Evolutionary conservation across 768 basidiomycete species (phyloP), one percentile per base, ranked within the genome.

Genomic region (Tylopilus vinaceipallidus): DNA sequence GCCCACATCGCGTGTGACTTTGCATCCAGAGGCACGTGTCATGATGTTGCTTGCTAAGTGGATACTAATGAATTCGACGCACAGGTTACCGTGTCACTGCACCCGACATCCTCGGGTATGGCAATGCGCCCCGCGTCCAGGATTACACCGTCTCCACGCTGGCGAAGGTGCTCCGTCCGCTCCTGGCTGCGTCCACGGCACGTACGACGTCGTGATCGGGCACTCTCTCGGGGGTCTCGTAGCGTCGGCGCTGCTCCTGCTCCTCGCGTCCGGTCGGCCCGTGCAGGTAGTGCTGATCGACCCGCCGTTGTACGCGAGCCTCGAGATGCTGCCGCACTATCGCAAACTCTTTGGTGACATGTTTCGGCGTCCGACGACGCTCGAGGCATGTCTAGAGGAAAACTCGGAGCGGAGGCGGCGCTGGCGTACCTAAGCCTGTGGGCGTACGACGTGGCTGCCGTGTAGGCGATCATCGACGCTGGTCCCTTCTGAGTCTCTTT

Each of bases 71-170:
- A 11, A 14, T 22, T 6, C 27, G 24, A 1, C n/a, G n/a, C n/a
- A 26, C 49, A 66, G 66, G 61, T 26, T 64, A 56, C 22, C 49
- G 54, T 17, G 61, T 64, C 33, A 49, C 26, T 0, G 64, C 61
- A 16, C 64, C 64, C 5, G 60, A 59, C 32, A 24, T 59, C 2
- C 55, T 64, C 19, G 59, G 59, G 9, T 64, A 66, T 17, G 60
- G 54, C 0, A 24, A 20, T 16, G 47, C 54, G 33, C 7, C 52
- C 44, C 13, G 7, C 27, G 6, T 40, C 58, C 1, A 48, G 49
- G 14, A n/a, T n/a, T 62, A 54, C 33, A 53, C 59, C 33, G 24
- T 64, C 11, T 22, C 32, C 5, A 48, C 52, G 7, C 12, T 64
- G 22, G 48, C 17, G 14, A 30, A 53, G 6, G 61, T 56, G 29